Percentiles rank a stretch among this genome's conserved stretches.
Conservation (phyloP, 768 basidiomycete genomes). For the Rhodotorula toruloides region DNA sequence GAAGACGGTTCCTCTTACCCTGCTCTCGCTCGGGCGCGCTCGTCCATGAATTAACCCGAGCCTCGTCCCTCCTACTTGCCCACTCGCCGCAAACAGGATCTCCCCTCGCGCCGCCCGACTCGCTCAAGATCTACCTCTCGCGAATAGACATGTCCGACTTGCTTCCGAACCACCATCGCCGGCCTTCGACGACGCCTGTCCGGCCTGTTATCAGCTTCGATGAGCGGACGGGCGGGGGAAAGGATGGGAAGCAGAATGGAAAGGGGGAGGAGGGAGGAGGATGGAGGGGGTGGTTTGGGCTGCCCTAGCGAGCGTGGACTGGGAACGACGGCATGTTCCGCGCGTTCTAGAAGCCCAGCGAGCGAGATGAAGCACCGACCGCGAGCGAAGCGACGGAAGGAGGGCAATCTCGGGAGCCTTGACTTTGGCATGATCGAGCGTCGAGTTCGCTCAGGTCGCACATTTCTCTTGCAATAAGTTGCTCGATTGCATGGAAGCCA, state of each 20-base stretch:
- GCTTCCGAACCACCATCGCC: slow-evolving; percentile 10
- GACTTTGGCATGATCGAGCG: too few relatives aligned
- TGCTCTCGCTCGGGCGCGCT: not conserved
- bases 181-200: not conserved
- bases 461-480: too few relatives aligned
- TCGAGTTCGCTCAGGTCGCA: too few relatives aligned
- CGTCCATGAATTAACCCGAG: too few relatives aligned
- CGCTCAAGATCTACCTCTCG: slow-evolving; percentile 23
- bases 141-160: slow-evolving; percentile 24
- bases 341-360: too few relatives aligned
- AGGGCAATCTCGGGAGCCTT: too few relatives aligned
- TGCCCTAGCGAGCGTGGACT: not conserved
- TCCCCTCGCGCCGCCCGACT: not conserved
- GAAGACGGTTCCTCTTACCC: not conserved
- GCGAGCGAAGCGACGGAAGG: too few relatives aligned
- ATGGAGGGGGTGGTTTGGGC: not conserved
- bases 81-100: too few relatives aligned
- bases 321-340: too few relatives aligned
- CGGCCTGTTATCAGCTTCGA: slow-evolving; percentile 5
- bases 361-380: too few relatives aligned
- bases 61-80: too few relatives aligned
- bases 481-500: too few relatives aligned
- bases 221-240: not conserved
- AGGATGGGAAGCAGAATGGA: not conserved
- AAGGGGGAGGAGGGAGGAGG: not conserved